Conservation (phyloP, 2,329 filamentous ascomycete species). For the Monilinia vaccinii-corymbosi region DNA sequence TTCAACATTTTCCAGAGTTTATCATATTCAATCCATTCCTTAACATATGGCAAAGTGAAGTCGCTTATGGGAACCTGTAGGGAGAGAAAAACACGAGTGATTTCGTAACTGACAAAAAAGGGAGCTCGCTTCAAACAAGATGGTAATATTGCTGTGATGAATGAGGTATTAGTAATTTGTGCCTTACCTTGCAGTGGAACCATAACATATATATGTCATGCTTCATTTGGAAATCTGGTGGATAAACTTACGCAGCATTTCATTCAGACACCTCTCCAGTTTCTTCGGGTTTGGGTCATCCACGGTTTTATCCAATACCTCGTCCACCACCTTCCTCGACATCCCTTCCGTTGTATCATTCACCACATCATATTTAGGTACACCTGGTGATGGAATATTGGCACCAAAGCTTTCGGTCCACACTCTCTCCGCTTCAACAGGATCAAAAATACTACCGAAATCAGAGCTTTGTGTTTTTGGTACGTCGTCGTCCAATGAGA, state of each 20-base stretch:
- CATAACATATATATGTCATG: background rate
- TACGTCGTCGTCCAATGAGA: background rate
- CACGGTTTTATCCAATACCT: background rate
- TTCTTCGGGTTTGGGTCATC: background rate
- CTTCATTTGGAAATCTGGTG: background rate
- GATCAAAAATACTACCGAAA: constrained; percentile 4
- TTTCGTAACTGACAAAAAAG: constrained; percentile 25
- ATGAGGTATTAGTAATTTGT: background rate
- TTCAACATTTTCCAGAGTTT: constrained; percentile 36
- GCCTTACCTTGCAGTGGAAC: background rate
- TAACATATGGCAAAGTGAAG: constrained; percentile 10
- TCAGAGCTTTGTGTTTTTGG: background rate
- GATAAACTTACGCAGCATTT: background rate
- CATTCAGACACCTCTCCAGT: constrained; percentile 10
- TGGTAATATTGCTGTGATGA: constrained; percentile 18
- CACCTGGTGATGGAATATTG: background rate
- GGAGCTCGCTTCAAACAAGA: constrained; percentile 13
- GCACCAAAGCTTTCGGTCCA: background rate
- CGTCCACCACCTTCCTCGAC: background rate
- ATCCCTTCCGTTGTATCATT: background rate
- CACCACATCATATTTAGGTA: background rate
- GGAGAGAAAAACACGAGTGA: constrained; percentile 25
- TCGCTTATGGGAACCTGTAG: constrained; percentile 18
- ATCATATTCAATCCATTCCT: constrained; percentile 36
- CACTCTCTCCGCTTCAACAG: background rate